These are phyloP conservation scores for Hippophae tibetana DNA, from an alignment of 306 rosid genomes.

Conservation along the genomic window DNA sequence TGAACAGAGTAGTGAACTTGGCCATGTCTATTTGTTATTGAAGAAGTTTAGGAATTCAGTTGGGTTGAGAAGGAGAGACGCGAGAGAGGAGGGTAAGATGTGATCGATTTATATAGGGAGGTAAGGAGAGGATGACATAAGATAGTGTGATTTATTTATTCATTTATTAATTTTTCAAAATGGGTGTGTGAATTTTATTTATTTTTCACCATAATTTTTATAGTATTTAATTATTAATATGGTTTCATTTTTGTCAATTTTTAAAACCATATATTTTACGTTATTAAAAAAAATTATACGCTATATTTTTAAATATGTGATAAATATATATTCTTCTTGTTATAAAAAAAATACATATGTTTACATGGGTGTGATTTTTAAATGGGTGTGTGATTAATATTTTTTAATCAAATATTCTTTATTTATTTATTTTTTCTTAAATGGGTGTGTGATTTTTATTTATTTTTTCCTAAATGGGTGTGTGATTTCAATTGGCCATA, in stretches of 20 bases:
- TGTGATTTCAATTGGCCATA: too few species aligned
- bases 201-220: background rate
- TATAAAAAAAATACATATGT: too few species aligned
- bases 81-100: background rate
- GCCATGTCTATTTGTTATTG: constrained; percentile 16
- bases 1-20: constrained; percentile 12
- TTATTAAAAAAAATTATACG: background rate
- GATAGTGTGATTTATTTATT: constrained; percentile 17
- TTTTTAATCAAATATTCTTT: background rate
- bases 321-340: too few species aligned
- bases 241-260: too few species aligned
- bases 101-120: constrained; percentile 14
- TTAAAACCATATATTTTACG: too few species aligned
- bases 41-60: background rate
- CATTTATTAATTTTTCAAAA: too few species aligned
- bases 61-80: background rate
- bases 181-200: constrained; percentile 2
- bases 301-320: background rate
- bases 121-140: background rate
- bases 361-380: too few species aligned
- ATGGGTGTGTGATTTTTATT: too few species aligned
- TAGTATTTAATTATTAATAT: too few species aligned
- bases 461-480: too few species aligned
- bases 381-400: background rate
- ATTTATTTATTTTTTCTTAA: too few species aligned